These are phyloP conservation scores for Pulveroboletus sp. DNA, from an alignment of 768 basidiomycete genomes.

Conservation along the genomic window DNA sequence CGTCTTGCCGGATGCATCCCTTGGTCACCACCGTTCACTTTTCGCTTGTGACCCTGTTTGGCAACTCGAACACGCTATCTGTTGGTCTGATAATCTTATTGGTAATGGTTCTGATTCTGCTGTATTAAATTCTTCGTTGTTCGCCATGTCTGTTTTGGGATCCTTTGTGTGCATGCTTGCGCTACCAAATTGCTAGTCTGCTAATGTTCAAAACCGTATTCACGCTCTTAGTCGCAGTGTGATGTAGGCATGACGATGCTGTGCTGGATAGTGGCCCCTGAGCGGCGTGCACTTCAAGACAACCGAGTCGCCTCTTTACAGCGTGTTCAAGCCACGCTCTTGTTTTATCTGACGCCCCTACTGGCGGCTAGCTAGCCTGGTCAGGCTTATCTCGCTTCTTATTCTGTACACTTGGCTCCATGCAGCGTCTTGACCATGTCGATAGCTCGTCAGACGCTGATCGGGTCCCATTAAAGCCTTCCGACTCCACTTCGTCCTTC, in stretches of 20 bases:
- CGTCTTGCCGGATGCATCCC: conserved; percentile 5
- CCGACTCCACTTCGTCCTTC: neutral
- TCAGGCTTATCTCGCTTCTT: conserved; percentile 17
- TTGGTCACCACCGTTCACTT: neutral
- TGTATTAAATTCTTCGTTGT: conserved; percentile 18
- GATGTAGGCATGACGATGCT: conserved; percentile 10
- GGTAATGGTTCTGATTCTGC: conserved; percentile 24
- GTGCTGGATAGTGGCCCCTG: conserved; percentile 13
- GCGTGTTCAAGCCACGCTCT: conserved; percentile 23
- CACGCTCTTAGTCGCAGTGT: conserved; percentile 14
- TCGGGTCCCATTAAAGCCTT: conserved; percentile 6
- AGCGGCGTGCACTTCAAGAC: conserved; percentile 14
- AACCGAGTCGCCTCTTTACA: conserved; percentile 17
- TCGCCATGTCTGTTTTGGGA: conserved; percentile 2
- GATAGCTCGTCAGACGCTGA: conserved; percentile 39
- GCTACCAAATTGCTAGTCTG: conserved; percentile 3
- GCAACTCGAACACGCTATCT: conserved; percentile 11
- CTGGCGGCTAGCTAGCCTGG: neutral
- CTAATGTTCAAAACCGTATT: conserved; percentile 11
- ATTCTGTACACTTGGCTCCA: conserved; percentile 27
- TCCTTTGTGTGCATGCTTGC: conserved; percentile 6
- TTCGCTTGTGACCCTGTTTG: conserved; percentile 18
- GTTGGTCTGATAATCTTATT: conserved; percentile 31
- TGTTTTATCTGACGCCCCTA: neutral
- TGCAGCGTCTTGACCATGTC: conserved; percentile 41